phyloP scores from a whole-genome alignment of 2,329 filamentous ascomycete genomes.

The Fusarium sp. region DNA sequence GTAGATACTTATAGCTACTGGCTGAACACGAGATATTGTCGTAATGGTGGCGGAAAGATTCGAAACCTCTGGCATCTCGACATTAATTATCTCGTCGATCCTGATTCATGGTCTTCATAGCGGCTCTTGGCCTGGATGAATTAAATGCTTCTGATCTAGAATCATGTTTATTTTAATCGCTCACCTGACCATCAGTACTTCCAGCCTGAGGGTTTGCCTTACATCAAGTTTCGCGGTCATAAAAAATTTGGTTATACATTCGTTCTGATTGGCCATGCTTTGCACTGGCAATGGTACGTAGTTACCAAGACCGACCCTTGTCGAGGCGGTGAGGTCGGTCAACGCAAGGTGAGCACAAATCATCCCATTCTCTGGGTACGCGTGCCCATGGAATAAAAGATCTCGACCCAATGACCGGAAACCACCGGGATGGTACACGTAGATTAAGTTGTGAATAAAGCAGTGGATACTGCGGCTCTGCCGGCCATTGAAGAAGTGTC shows the following conservation, averaged over 20 bases:
- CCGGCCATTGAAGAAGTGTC: background rate
- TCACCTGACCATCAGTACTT: no score
- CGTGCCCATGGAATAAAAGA: background rate
- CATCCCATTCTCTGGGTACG: background rate
- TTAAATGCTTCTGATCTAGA: no score
- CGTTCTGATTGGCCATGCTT: background rate
- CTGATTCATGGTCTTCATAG: background rate
- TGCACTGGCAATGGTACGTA: background rate
- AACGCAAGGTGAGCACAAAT: slow-evolving; percentile 6
- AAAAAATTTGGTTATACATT: background rate
- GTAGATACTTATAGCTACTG: background rate
- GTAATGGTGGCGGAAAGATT: background rate
- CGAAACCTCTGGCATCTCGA: background rate
- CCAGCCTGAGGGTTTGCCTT: no score
- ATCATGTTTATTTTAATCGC: background rate
- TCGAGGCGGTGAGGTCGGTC: background rate
- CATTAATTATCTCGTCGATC: background rate
- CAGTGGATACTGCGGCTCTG: slow-evolving; percentile 8
- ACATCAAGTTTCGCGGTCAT: background rate
- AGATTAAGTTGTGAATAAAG: slow-evolving; percentile 14
- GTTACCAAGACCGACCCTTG: background rate
- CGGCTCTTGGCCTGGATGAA: background rate
- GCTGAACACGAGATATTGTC: background rate
- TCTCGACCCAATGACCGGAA: background rate
- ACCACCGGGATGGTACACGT: slow-evolving; percentile 1